Evolutionary conservation across 352 stramenopile genomes (phyloP), one percentile per base, ranked within the genome.

Genomic region (Plasmopara halstedii): DNA sequence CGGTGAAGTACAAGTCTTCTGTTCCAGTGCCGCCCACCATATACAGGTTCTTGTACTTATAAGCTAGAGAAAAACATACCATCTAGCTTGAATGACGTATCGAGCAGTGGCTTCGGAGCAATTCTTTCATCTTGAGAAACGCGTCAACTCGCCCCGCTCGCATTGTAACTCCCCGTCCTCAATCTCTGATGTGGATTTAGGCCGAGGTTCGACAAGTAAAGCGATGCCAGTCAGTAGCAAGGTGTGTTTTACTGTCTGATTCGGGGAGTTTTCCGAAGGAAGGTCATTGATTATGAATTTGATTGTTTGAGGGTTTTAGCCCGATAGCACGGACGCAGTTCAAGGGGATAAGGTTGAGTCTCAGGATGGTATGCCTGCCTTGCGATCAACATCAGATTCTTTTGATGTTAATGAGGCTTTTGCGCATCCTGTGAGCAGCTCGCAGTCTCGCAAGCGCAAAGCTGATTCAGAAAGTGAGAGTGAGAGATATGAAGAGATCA

Each of bases 401-500:
- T 54, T 64, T 72, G 64, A 63, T 85, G 83, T 87, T 87, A 87
- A 87, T 83, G 60, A 62, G 42, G 65, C 60, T 82, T 38, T 84
- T 83, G 36, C 75, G 63, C 61, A 65, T 73, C 57, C 63, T 73
- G 60, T 68, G 62, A 73, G 58, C 65, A 84, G 73, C 62, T 70
- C 58, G 31, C 58, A 70, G 40, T 73, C 64, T 40, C 73, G 75
- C 42, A 86, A 88, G 56, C 59, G 76, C 64, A 73, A 77, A 63
- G 55, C 66, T 42, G 68, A 62, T 43, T 46, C 71, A 46, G 48
- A 58, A 44, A 50, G 42, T 38, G 51, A 70, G 18, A 45, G 27
- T 26, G 52, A 56, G 42, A 52, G 61, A 36, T 33, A 68, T 32
- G 26, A 56, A 22, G 20, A 46, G 17, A 46, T 13, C 15, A 75